These are phyloP conservation scores for Eleusine coracana DNA, from an alignment of 176 grass and related monocot genomes.

Conservation along the genomic window DNA sequence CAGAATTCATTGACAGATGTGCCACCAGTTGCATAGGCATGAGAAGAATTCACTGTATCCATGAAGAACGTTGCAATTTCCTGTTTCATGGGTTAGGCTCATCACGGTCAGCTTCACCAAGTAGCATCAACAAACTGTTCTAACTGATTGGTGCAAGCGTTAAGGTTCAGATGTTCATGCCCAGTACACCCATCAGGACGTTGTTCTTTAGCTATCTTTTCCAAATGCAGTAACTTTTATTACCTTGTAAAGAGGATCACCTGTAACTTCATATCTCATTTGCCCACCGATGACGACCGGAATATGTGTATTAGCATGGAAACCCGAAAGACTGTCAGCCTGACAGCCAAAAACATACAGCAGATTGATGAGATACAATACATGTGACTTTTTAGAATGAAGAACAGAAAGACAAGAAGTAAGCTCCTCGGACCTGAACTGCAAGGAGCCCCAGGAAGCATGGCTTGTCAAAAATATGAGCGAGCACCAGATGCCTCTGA, in stretches of 20 bases:
- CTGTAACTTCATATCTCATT: slow-evolving; percentile 91
- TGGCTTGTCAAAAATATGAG: slow-evolving; percentile 95
- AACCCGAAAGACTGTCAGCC: slow-evolving; percentile 83
- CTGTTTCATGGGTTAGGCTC: slow-evolving; percentile 32
- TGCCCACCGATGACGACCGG: slow-evolving; percentile 82
- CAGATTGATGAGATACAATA: neutral
- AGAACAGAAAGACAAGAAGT: neutral
- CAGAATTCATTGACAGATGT: slow-evolving; percentile 94
- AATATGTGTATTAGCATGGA: slow-evolving; percentile 94
- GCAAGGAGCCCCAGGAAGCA: slow-evolving; percentile 96
- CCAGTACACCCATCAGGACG: neutral
- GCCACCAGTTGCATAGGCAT: slow-evolving; percentile 85
- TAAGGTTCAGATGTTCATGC: neutral
- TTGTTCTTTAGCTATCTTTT: neutral
- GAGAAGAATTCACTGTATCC: slow-evolving; percentile 90
- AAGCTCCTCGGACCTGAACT: slow-evolving; percentile 52
- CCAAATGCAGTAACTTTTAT: slow-evolving; percentile 31
- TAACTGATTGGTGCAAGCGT: neutral
- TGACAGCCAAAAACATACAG: slow-evolving; percentile 16
- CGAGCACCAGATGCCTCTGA: slow-evolving; percentile 72
- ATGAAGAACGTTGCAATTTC: slow-evolving; percentile 85
- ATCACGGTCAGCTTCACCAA: slow-evolving; percentile 2
- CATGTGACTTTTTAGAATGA: neutral
- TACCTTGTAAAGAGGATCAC: slow-evolving; percentile 96
- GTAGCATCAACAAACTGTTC: neutral